Evolutionary conservation across 2,329 filamentous ascomycete genomes (phyloP).

Genomic region (Pseudogymnoascus sp.): DNA sequence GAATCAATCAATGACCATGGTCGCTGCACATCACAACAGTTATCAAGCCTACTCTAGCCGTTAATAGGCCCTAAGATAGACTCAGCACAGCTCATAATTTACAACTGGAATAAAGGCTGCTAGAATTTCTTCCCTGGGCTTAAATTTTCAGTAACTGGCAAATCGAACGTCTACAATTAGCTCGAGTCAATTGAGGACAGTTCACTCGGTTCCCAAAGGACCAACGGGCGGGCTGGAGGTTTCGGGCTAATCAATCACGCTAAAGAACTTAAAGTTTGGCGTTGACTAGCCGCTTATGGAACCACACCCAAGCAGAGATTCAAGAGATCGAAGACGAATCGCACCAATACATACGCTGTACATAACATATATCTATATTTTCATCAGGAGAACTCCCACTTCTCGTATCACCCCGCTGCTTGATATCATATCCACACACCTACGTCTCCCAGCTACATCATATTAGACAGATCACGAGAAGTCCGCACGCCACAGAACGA

Average conservation of each 20-base stretch:
- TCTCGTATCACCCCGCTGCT: neutral
- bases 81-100: neutral
- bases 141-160: neutral
- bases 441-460: neutral
- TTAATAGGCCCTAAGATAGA: neutral
- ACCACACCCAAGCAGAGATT: neutral
- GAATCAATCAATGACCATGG: neutral
- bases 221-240: neutral
- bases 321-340: neutral
- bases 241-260: neutral
- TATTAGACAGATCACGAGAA: neutral
- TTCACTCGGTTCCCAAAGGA: neutral
- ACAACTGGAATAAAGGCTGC: neutral
- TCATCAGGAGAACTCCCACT: neutral
- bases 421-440: neutral
- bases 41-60: neutral
- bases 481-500: neutral
- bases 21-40: neutral
- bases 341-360: neutral
- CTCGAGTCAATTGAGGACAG: neutral
- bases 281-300: slow-evolving; percentile 5
- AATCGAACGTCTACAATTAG: neutral
- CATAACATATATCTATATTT: neutral
- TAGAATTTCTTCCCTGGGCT: neutral
- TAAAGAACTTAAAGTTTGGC: slow-evolving; percentile 6